Evolutionary conservation across 2,329 filamentous ascomycete genomes (phyloP).

Genomic region (Trichoderma sp.): DNA sequence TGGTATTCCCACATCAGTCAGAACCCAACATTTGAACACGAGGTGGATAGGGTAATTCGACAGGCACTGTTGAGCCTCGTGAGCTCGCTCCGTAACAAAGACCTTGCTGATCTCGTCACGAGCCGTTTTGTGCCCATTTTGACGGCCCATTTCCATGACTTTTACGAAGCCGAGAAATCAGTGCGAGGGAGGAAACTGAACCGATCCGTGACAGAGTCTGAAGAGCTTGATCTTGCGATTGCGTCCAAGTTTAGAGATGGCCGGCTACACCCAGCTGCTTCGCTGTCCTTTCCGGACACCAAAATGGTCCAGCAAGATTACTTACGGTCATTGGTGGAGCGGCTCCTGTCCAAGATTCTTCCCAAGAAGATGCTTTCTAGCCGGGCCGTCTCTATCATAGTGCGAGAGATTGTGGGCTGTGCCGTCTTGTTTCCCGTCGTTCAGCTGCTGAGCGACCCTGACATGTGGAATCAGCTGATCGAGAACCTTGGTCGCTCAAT

Average conservation of each 20-base stretch:
- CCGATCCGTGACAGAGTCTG: constrained; percentile 88
- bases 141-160: constrained; percentile 84
- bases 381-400: constrained; percentile 72
- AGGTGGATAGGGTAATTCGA: constrained; percentile 80
- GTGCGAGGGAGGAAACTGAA: constrained; percentile 87
- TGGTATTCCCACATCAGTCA: constrained; percentile 89
- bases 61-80: constrained; percentile 68
- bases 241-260: constrained; percentile 91
- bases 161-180: constrained; percentile 82
- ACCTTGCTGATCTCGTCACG: constrained; percentile 80
- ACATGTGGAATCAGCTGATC: constrained; percentile 96
- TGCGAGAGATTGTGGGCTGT: constrained; percentile 89
- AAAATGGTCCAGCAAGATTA: constrained; percentile 87
- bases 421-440: constrained; percentile 83
- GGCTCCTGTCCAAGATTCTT: constrained; percentile 71
- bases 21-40: constrained; percentile 76
- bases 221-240: constrained; percentile 92
- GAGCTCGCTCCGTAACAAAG: constrained; percentile 70
- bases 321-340: constrained; percentile 70
- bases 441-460: constrained; percentile 79
- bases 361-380: constrained; percentile 74
- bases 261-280: constrained; percentile 81
- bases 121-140: constrained; percentile 82
- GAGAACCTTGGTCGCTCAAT: constrained; percentile 83
- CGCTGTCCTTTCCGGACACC: constrained; percentile 77